A percentile compares a stretch with the other conserved stretches of the same genome.
Conservation (phyloP, 1,139 yeast genomes). For the Candida gigantensis region DNA sequence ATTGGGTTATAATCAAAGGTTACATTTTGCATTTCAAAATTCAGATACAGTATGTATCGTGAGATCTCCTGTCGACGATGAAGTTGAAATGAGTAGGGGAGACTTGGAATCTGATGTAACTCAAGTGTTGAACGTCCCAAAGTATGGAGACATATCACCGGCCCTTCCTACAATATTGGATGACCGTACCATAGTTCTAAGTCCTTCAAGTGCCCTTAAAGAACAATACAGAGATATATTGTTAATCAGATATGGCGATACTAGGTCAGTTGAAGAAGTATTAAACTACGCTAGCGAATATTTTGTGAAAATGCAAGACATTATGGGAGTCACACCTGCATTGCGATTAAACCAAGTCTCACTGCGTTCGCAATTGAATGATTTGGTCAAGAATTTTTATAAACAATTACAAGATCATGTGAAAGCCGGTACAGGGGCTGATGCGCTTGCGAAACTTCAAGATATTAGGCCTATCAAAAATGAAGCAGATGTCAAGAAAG, state of each 20-base stretch:
- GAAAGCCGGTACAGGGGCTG: background rate
- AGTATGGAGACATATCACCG: background rate
- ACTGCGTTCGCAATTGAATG: background rate
- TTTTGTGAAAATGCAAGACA: slow-evolving; percentile 4
- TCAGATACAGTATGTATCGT: no score
- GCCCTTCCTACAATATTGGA: background rate
- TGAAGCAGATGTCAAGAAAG: no score
- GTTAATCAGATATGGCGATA: slow-evolving; percentile 7
- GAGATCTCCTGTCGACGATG: background rate
- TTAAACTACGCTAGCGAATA: slow-evolving; percentile 1
- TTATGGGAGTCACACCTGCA: background rate
- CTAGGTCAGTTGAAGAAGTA: slow-evolving; percentile 3
- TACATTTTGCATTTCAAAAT: no score
- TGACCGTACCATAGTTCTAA: slow-evolving; percentile 3
- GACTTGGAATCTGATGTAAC: no score
- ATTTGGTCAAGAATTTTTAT: background rate
- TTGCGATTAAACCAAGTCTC: background rate
- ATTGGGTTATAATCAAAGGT: background rate
- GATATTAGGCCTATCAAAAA: no score
- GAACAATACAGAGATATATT: slow-evolving; percentile 2
- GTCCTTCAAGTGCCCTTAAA: slow-evolving; percentile 1
- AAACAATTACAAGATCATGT: no score
- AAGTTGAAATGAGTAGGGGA: no score
- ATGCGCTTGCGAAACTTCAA: no score
- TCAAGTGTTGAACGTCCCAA: background rate